Evolutionary conservation across 257 asterid genomes (phyloP).

Genomic region (Galeopsis tetrahit): DNA sequence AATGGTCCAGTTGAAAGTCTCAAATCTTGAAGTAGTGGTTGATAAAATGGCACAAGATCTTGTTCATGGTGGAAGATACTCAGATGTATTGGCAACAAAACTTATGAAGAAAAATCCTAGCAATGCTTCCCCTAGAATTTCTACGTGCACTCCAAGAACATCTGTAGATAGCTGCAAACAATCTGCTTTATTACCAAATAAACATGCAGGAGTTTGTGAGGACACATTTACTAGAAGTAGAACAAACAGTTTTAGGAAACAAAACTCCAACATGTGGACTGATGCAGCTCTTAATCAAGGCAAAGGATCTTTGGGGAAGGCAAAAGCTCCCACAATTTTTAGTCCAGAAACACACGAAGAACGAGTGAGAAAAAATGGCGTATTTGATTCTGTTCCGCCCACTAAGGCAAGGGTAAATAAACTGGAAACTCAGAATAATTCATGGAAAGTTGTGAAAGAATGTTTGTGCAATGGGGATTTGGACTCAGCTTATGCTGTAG

Average conservation of each 20-base stretch:
- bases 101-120: slow-evolving; percentile 59
- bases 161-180: slow-evolving; percentile 67
- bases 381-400: slow-evolving; percentile 49
- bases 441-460: slow-evolving; percentile 59
- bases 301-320: slow-evolving; percentile 52
- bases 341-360: slow-evolving; percentile 49
- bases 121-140: slow-evolving; percentile 73
- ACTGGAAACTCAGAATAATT: slow-evolving; percentile 50
- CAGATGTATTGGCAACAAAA: slow-evolving; percentile 54
- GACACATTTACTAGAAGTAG: slow-evolving; percentile 54
- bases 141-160: slow-evolving; percentile 77
- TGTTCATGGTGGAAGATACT: slow-evolving; percentile 54
- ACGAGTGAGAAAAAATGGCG: slow-evolving; percentile 48
- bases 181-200: slow-evolving; percentile 49
- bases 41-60: slow-evolving; percentile 73
- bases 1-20: slow-evolving; percentile 75
- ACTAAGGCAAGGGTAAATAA: slow-evolving; percentile 49
- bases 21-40: slow-evolving; percentile 77
- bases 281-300: slow-evolving; percentile 54
- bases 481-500: slow-evolving; percentile 80
- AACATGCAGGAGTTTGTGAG: slow-evolving; percentile 54
- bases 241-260: slow-evolving; percentile 53
- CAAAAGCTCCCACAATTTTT: slow-evolving; percentile 40
- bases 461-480: slow-evolving; percentile 67
- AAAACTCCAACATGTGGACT: slow-evolving; percentile 59